These are phyloP conservation scores for Teratosphaeria nubilosa DNA, from an alignment of 2,329 filamentous ascomycete genomes.

Conservation along the genomic window DNA sequence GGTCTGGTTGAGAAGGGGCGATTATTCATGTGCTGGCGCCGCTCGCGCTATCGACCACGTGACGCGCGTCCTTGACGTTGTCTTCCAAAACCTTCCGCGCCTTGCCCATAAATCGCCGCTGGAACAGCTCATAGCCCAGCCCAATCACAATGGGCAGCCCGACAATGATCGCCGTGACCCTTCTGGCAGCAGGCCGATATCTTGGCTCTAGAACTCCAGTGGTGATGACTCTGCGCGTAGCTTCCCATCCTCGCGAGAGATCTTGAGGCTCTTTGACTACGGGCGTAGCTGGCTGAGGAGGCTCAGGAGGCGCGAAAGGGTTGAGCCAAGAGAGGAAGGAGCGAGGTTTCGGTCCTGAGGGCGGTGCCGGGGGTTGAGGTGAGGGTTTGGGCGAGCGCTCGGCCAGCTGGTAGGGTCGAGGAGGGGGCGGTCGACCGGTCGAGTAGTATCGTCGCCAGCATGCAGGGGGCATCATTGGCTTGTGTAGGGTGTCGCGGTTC, in stretches of 20 bases:
- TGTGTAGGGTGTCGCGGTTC: neutral
- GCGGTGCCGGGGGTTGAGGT: neutral
- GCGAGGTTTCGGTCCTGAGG: neutral
- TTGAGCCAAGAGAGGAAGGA: neutral
- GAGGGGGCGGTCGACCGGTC: neutral
- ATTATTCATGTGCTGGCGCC: neutral
- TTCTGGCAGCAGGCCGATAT: conserved; percentile 15
- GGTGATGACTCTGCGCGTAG: neutral
- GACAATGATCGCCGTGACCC: conserved; percentile 15
- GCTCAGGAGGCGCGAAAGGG: neutral
- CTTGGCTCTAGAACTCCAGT: conserved; percentile 18
- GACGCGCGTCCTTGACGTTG: neutral
- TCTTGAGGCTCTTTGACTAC: neutral
- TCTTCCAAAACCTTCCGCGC: conserved; percentile 13
- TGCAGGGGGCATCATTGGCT: neutral
- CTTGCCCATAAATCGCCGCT: conserved; percentile 19
- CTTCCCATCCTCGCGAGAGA: neutral
- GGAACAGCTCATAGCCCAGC: conserved; percentile 18
- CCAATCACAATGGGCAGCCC: conserved; percentile 19
- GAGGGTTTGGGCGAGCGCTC: neutral
- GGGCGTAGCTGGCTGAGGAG: neutral
- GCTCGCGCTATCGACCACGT: neutral
- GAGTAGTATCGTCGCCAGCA: neutral
- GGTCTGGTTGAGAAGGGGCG: no score
- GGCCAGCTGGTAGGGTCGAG: neutral